These are phyloP conservation scores for Xylaria intraflava DNA, from an alignment of 495 filamentous ascomycete genomes.

Conservation along the genomic window DNA sequence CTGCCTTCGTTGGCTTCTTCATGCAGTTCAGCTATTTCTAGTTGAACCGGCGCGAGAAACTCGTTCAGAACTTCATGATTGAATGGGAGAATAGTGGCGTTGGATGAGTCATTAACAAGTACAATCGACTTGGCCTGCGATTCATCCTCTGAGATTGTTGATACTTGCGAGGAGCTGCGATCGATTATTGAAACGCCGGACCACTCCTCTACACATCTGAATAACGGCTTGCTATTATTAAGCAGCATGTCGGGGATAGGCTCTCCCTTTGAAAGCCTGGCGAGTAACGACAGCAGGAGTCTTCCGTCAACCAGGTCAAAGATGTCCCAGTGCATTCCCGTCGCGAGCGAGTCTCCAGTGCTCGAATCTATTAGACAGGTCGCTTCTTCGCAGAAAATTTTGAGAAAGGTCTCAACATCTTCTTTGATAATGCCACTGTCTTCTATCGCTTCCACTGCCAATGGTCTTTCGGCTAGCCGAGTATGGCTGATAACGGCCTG, in stretches of 20 bases:
- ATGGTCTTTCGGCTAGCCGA: background rate
- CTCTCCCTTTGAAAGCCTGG: slow-evolving; percentile 4
- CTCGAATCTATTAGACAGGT: background rate
- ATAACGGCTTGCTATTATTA: slow-evolving; percentile 1
- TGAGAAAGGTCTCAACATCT: background rate
- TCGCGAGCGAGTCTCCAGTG: background rate
- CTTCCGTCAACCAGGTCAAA: slow-evolving; percentile 62
- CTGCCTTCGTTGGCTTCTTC: slow-evolving; percentile 17
- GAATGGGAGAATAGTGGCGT: slow-evolving; percentile 50
- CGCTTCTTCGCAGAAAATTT: background rate
- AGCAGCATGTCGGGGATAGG: slow-evolving; percentile 13
- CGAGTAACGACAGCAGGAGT: slow-evolving; percentile 33
- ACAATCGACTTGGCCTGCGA: background rate
- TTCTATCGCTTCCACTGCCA: background rate
- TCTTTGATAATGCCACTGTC: background rate
- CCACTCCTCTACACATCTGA: slow-evolving; percentile 18
- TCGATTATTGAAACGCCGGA: slow-evolving; percentile 19
- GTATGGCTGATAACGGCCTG: background rate
- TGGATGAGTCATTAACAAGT: slow-evolving; percentile 1
- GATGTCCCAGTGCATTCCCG: slow-evolving; percentile 38
- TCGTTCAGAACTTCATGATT: slow-evolving; percentile 52
- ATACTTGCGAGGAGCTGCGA: background rate
- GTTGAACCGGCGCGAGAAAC: slow-evolving; percentile 48
- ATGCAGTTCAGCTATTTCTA: slow-evolving; percentile 29
- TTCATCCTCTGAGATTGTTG: background rate